Evolutionary conservation across 495 filamentous ascomycete genomes (phyloP), one percentile per base, ranked within the genome.

Genomic region (Penicillium nucicola): DNA sequence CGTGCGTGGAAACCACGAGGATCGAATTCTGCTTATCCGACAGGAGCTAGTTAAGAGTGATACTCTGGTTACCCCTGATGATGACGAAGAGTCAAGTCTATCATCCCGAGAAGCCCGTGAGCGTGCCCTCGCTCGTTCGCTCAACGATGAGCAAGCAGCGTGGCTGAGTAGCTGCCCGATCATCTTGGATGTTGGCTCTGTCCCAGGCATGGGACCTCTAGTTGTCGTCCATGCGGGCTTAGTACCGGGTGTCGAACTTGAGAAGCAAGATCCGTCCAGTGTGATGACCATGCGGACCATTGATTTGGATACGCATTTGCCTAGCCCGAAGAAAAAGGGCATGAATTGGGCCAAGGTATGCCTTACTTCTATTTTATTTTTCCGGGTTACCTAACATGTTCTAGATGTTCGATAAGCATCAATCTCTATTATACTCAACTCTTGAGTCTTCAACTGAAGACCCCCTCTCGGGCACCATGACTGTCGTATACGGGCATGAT

Each of bases 261-360:
- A 86, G 42, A 74, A 79, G 47, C 89, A 96, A 56, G 88, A 96
- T 68, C 84, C 90, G 0, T 81, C 80, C 58, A 82, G 82, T 37
- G 85, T 86, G 12, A 97, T 97, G 91, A 92, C 87, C 58, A 95
- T 98, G 90, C 83, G 89, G 40, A 89, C 82, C 3, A 83, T 97
- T 37, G 79, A 86, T 61, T 56, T 79, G 32, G 65, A 81, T 17
- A 82, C 80, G 3, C 77, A 81, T 42, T 69, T 86, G 5, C 87
- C 86, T 3, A 82, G 81, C 49, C 72, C 78, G 15, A 65, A 61
- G 37, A 71, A 71, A 37, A 68, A 81, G 3, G 86, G 85, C 25
- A 76, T 71, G 32, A 79, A 77, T 5, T 95, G 89, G 89, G 74
- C 78, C 43, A 82, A 85, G 66, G 81, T 84, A 57, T 18, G 11